Evolutionary conservation across 805 yeast species (phyloP).

Genomic region (Sungouiozyma intestinalis): DNA sequence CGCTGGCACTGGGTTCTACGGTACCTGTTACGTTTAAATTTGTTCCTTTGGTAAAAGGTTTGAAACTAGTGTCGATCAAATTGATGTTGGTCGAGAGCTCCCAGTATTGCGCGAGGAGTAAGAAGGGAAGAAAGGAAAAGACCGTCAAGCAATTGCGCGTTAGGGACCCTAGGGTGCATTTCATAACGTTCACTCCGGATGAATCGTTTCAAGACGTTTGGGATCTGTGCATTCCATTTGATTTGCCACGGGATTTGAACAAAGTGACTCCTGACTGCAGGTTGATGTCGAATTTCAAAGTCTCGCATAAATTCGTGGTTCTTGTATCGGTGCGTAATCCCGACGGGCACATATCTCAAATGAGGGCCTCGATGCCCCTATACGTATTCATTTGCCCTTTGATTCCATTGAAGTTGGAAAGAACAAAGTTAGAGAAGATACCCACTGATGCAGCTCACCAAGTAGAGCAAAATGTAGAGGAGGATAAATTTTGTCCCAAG

Average conservation of each 20-base stretch:
- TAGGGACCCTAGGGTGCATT: constrained; percentile 32
- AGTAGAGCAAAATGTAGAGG: neutral
- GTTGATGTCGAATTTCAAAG: constrained; percentile 56
- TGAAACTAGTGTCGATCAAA: constrained; percentile 63
- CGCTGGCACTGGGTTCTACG: constrained; percentile 80
- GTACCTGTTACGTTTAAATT: constrained; percentile 59
- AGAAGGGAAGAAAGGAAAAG: constrained; percentile 53
- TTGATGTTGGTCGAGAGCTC: constrained; percentile 60
- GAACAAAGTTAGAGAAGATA: constrained; percentile 1
- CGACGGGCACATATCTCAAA: constrained; percentile 87
- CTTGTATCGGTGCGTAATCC: constrained; percentile 70
- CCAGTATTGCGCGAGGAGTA: constrained; percentile 51
- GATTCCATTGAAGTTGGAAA: constrained; percentile 44
- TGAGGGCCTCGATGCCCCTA: constrained; percentile 83
- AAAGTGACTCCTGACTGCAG: constrained; percentile 83
- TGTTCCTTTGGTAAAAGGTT: constrained; percentile 74
- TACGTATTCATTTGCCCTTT: constrained; percentile 71
- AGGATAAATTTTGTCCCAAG: too few species aligned
- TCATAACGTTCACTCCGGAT: constrained; percentile 18
- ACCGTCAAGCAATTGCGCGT: constrained; percentile 43
- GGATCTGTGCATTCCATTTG: constrained; percentile 55
- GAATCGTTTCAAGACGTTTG: constrained; percentile 46
- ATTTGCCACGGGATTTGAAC: constrained; percentile 62
- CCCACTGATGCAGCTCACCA: neutral
- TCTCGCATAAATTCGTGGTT: constrained; percentile 81